Base-by-base conservation (phyloP, 495 filamentous ascomycete species). In the Penicillium samsonianum region DNA sequence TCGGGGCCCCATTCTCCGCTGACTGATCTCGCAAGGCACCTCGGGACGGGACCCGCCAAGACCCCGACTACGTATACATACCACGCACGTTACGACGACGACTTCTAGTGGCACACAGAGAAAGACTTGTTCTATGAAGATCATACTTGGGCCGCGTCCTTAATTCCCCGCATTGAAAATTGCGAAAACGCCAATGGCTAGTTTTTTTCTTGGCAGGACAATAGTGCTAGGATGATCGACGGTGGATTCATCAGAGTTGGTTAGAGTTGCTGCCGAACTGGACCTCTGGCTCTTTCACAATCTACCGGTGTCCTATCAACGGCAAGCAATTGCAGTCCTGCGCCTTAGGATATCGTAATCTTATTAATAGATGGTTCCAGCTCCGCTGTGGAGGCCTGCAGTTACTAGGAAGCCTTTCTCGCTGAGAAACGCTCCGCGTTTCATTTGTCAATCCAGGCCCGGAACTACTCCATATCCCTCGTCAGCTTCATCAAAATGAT, bases 331-430 rank as follows among this genome's bases (percentile, higher is more conserved):
- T 30, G n/a, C 25, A 30, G 22, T 9, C n/a, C 5, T 42, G 20
- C 6, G 5, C 9, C 38, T 1, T 30, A 12, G 14, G 11, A 16
- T 35, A 11, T 41, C 22, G 30, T 2, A 4, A 2, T 14, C 5
- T 26, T 0, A 54, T 54, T 35, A 8, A 45, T 22, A 38, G 38
- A 44, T 30, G 23, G 12, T 20, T 26, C n/a, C 14, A 41, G 23
- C 40, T 61, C 62, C 58, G 58, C 46, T 49, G 58, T 20, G 53
- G 58, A 50, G 50, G 16, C 44, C 44, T 26, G 53, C 12, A 48
- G 46, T 30, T 50, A 46, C 55, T 3, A 5, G 14, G 30, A 19
- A 19, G 25, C n/a, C 16, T 42, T 33, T 11, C 35, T 22, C 3
- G 50, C 25, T 56, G 46, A 56, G 47, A 55, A 63, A 56, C 43